Conservation (phyloP, 2,329 filamentous ascomycete genomes). For the Leptographium lundbergii region DNA sequence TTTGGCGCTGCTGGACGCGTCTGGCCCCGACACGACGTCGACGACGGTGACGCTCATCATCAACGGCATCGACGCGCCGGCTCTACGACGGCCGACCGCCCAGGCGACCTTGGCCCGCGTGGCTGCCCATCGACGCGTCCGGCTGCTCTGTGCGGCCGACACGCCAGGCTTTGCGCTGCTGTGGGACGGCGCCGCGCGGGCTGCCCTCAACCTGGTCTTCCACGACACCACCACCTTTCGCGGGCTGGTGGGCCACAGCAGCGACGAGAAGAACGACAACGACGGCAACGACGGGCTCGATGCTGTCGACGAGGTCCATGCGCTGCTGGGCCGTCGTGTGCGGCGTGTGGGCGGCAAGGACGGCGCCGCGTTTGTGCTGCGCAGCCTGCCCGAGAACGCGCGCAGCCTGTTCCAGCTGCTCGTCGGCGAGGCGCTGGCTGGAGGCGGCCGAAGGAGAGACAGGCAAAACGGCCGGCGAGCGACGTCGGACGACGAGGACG, state of each 20-base stretch:
- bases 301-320: slow-evolving; percentile 81
- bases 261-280: slow-evolving; percentile 29
- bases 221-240: slow-evolving; percentile 90
- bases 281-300: slow-evolving; percentile 53
- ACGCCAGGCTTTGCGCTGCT: slow-evolving; percentile 77
- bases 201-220: slow-evolving; percentile 75
- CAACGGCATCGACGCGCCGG: slow-evolving; percentile 73
- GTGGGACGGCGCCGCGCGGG: slow-evolving; percentile 79
- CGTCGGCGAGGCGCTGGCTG: slow-evolving; percentile 68
- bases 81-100: slow-evolving; percentile 56
- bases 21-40: slow-evolving; percentile 7
- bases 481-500: slow-evolving; percentile 52
- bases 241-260: slow-evolving; percentile 34
- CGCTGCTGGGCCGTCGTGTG: slow-evolving; percentile 69
- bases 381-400: slow-evolving; percentile 84
- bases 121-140: slow-evolving; percentile 58
- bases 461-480: slow-evolving; percentile 48
- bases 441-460: slow-evolving; percentile 31
- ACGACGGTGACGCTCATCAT: slow-evolving; percentile 54
- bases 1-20: slow-evolving; percentile 41
- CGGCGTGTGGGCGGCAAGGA: slow-evolving; percentile 77
- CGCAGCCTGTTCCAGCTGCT: slow-evolving; percentile 75
- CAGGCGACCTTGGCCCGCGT: slow-evolving; percentile 68
- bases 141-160: slow-evolving; percentile 70
- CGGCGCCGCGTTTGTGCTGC: slow-evolving; percentile 81